Evolutionary conservation across 805 yeast genomes (phyloP).

Genomic region (Kodamaea jinghongensis): DNA sequence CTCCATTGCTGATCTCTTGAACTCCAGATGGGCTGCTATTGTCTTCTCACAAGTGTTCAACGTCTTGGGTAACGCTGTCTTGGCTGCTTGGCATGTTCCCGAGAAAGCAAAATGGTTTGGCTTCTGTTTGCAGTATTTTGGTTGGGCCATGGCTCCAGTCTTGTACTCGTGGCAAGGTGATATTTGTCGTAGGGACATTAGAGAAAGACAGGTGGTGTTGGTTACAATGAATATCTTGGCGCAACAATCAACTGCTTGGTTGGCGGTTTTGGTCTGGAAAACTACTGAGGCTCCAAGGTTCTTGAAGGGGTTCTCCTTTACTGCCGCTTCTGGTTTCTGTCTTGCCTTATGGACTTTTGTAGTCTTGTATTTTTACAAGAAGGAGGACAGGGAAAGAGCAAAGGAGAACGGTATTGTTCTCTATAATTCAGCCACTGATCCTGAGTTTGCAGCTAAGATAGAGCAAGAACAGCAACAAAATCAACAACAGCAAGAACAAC

Average conservation of each 20-base stretch:
- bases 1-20: conserved; percentile 36
- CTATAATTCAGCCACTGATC: conserved; percentile 19
- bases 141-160: conserved; percentile 64
- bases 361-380: conserved; percentile 47
- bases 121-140: conserved; percentile 55
- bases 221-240: conserved; percentile 55
- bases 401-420: conserved; percentile 36
- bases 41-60: conserved; percentile 53
- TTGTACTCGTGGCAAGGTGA: conserved; percentile 58
- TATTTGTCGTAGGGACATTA: conserved; percentile 54
- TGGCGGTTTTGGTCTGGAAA: conserved; percentile 49
- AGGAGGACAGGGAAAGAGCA: conserved; percentile 31
- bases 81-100: conserved; percentile 60
- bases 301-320: conserved; percentile 51
- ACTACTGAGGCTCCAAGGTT: conserved; percentile 59
- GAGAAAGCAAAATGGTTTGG: conserved; percentile 64
- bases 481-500: conserved; percentile 55
- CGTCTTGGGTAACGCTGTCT: conserved; percentile 49
- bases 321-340: conserved; percentile 45
- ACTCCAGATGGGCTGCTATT: conserved; percentile 54
- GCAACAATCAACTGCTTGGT: conserved; percentile 54
- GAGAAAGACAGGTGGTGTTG: conserved; percentile 55
- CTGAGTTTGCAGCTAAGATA: conserved; percentile 13
- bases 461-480: conserved; percentile 32
- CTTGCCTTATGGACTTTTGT: conserved; percentile 50